Conservation (phyloP, 257 asterid genomes). For the Scutellaria baicalensis region DNA sequence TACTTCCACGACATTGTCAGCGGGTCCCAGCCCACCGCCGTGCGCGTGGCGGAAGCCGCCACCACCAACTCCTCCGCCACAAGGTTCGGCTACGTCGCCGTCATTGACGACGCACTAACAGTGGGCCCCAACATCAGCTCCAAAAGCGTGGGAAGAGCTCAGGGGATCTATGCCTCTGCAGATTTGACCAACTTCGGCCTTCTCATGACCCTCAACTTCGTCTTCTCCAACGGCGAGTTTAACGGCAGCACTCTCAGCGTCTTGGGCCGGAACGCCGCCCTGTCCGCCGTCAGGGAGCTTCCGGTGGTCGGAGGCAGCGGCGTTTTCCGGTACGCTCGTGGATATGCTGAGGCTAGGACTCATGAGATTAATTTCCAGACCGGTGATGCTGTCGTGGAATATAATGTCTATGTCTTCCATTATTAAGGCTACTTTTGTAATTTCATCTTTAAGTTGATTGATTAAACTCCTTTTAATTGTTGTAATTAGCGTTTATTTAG, state of each 20-base stretch:
- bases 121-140: slow-evolving; percentile 22
- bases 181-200: slow-evolving; percentile 20
- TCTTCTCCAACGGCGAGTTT: slow-evolving; percentile 29
- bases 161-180: slow-evolving; percentile 34
- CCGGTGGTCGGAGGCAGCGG: too few relatives aligned
- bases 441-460: too few relatives aligned
- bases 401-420: too few relatives aligned
- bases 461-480: too few relatives aligned
- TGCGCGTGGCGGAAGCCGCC: slow-evolving; percentile 21
- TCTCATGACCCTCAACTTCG: slow-evolving; percentile 31
- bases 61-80: slow-evolving; percentile 31
- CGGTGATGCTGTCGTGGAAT: too few relatives aligned
- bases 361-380: too few relatives aligned
- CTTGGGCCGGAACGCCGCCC: slow-evolving; percentile 16
- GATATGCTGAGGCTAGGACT: too few relatives aligned
- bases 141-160: slow-evolving; percentile 35
- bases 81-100: slow-evolving; percentile 26
- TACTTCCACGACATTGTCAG: slow-evolving; percentile 44
- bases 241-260: slow-evolving; percentile 42
- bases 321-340: too few relatives aligned
- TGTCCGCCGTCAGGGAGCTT: too few relatives aligned
- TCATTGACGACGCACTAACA: slow-evolving; percentile 41
- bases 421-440: too few relatives aligned
- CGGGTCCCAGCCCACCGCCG: slow-evolving; percentile 30
- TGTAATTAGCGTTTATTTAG: too few relatives aligned